Conservation (phyloP, 2,329 filamentous ascomycete species). For the Elsinoe arachidis region DNA sequence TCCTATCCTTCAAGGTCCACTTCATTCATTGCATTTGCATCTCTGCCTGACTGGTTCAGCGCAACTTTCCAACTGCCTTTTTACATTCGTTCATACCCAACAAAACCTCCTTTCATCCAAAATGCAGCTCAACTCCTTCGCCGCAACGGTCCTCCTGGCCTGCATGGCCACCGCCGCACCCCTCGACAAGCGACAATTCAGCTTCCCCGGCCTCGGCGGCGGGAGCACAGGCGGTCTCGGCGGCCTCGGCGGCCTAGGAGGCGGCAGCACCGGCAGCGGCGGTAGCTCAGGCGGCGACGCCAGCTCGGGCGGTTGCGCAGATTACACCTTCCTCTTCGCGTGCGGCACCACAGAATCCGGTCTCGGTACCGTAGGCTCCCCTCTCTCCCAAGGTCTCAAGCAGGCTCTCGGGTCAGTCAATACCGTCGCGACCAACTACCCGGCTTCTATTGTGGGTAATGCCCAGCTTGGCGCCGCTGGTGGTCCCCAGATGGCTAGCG, state of each 20-base stretch:
- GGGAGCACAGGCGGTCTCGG: slow-evolving; percentile 10
- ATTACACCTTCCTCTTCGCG: slow-evolving; percentile 49
- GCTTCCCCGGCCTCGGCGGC: background rate
- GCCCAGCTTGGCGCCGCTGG: slow-evolving; percentile 16
- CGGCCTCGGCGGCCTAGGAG: background rate
- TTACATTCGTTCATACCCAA: background rate
- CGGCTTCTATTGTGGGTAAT: slow-evolving; percentile 29
- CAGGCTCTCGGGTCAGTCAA: slow-evolving; percentile 34
- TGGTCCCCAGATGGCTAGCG: slow-evolving; percentile 19
- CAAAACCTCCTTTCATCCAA: slow-evolving; percentile 11
- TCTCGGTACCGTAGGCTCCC: slow-evolving; percentile 42
- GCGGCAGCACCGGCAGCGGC: slow-evolving; percentile 11
- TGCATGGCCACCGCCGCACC: slow-evolving; percentile 18
- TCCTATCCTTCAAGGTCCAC: slow-evolving; percentile 6
- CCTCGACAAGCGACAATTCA: slow-evolving; percentile 13
- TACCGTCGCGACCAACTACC: slow-evolving; percentile 45
- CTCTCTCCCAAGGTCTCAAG: slow-evolving; percentile 41
- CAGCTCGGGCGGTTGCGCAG: slow-evolving; percentile 31
- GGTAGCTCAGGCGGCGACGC: slow-evolving; percentile 21
- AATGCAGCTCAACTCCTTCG: slow-evolving; percentile 18
- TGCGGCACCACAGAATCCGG: slow-evolving; percentile 46
- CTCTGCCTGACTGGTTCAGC: slow-evolving; percentile 10
- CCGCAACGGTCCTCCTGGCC: slow-evolving; percentile 18
- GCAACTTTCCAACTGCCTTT: background rate
- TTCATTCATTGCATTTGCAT: slow-evolving; percentile 4